Conservation (phyloP, 2,329 filamentous ascomycete genomes). For the Pseudomassariella vexata region DNA sequence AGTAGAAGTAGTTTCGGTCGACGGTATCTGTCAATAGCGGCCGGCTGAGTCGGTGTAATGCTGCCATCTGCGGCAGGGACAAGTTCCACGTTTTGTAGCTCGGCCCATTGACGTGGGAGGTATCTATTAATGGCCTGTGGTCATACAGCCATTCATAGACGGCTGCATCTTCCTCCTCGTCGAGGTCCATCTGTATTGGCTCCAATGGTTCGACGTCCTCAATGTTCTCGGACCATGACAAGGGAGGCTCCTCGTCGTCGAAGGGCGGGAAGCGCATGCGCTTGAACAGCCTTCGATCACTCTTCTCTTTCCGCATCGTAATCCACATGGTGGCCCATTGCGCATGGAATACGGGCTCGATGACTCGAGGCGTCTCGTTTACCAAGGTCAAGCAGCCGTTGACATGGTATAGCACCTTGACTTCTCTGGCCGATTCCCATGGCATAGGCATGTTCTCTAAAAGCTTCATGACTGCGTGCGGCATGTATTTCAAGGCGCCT, state of each 20-base stretch:
- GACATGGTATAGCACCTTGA: constrained; percentile 97
- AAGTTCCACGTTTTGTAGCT: constrained; percentile 98
- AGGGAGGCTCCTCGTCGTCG: constrained; percentile 93
- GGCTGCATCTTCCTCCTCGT: constrained; percentile 85
- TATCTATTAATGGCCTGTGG: constrained; percentile 83
- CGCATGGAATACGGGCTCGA: constrained; percentile 95
- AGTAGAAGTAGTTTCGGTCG: constrained; percentile 96
- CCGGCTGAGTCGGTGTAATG: constrained; percentile 84
- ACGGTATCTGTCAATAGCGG: constrained; percentile 87
- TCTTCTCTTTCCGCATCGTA: constrained; percentile 96
- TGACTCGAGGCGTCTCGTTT: constrained; percentile 93
- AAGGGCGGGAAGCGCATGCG: constrained; percentile 98
- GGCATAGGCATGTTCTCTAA: constrained; percentile 99
- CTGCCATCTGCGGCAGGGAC: constrained; percentile 89
- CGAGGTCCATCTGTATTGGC: constrained; percentile 97
- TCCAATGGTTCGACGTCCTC: constrained; percentile 97
- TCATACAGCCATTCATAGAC: constrained; percentile 98
- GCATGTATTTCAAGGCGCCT: constrained; percentile 98
- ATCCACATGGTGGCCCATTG: constrained; percentile 99
- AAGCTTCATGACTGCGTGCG: constrained; percentile 93
- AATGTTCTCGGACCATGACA: constrained; percentile 98
- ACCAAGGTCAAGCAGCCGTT: constrained; percentile 96
- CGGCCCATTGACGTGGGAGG: constrained; percentile 87
- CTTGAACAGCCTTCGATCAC: constrained; percentile 92
- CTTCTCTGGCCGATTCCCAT: constrained; percentile 93